These are phyloP conservation scores for Beauveria pseudobassiana DNA, from an alignment of 2,329 filamentous ascomycete species.

Conservation along the genomic window DNA sequence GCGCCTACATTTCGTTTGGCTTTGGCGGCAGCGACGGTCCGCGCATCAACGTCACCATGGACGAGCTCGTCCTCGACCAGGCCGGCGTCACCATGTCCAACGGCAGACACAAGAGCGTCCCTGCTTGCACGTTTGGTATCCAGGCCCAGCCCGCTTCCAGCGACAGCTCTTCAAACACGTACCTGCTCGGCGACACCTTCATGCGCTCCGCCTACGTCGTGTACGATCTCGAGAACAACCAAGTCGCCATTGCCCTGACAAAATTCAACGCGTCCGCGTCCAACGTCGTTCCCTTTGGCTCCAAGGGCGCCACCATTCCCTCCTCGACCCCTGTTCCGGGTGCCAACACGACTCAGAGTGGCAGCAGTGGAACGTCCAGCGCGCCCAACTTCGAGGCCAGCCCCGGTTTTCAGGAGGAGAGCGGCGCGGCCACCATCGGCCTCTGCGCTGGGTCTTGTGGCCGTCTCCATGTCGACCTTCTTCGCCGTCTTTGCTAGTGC, in stretches of 20 bases:
- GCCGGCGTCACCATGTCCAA: constrained; percentile 18
- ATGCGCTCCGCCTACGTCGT: constrained; percentile 53
- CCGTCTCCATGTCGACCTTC: background rate
- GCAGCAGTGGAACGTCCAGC: constrained; percentile 9
- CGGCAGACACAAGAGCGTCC: constrained; percentile 22
- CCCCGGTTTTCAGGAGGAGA: constrained; percentile 25
- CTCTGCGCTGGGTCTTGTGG: background rate
- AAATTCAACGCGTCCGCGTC: constrained; percentile 46
- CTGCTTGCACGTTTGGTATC: constrained; percentile 49
- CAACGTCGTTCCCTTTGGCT: constrained; percentile 43
- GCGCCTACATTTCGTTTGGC: constrained; percentile 46
- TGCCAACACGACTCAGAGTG: constrained; percentile 25
- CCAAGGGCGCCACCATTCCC: constrained; percentile 41
- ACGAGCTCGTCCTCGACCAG: constrained; percentile 46
- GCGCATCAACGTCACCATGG: constrained; percentile 44
- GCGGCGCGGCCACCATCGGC: background rate
- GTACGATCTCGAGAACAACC: constrained; percentile 51
- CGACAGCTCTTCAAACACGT: constrained; percentile 21
- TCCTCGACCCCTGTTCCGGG: constrained; percentile 38
- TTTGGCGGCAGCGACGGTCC: constrained; percentile 43
- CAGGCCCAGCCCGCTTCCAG: constrained; percentile 35
- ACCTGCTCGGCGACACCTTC: constrained; percentile 50
- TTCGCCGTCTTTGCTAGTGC: background rate
- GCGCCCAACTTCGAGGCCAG: constrained; percentile 19
- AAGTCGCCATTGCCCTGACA: constrained; percentile 47